Evolutionary conservation across 441 rosid genomes (phyloP), one percentile per base, ranked within the genome.

Genomic region (Adansonia madagascariensis): DNA sequence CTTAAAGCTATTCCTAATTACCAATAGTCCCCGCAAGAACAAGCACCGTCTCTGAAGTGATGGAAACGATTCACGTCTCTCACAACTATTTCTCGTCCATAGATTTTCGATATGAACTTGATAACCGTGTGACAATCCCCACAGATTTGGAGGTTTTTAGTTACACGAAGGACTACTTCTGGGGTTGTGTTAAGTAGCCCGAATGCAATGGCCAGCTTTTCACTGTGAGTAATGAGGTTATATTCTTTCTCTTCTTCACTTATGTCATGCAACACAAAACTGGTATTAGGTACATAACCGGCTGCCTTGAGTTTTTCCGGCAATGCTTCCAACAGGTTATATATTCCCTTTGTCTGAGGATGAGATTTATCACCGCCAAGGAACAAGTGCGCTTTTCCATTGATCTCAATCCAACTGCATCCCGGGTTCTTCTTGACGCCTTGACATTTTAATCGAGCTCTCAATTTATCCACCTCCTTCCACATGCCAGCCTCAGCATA

Each of bases 341-440:
- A 74, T 22, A 74, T 74, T 47, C 62, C 77, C 46, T 74, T 62
- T 3, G 46, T 57, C 27, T 62, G 69, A 8, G 77, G 70, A 46
- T 74, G 77, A 47, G 59, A 60, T 24, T 12, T n/a, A 61, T 74
- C 77, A 8, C 77, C 77, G 27, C 70, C 46, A 31, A 61, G 77
- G 78, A 85, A 85, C 62, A 77, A 68, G 65, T 75, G 77, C 8
- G 72, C 56, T 75, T 79, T 77, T 57, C 84, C 79, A 43, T 83
- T 78, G 44, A 85, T 63, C 49, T 64, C 83, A 73, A 80, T 81
- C 83, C 80, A 85, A 69, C 88, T 85, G 79, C 79, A 72, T 64
- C 88, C 88, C 18, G 82, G 79, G 50, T 79, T 77, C 84, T 85
- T 85, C 80, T 85, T 85, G 27, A 85, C 46, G 66, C 79, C 83